Percentiles rank a stretch among this genome's conserved stretches.
Conservation (phyloP, 129 eudicot species). For the Saposhnikovia divaricata region DNA sequence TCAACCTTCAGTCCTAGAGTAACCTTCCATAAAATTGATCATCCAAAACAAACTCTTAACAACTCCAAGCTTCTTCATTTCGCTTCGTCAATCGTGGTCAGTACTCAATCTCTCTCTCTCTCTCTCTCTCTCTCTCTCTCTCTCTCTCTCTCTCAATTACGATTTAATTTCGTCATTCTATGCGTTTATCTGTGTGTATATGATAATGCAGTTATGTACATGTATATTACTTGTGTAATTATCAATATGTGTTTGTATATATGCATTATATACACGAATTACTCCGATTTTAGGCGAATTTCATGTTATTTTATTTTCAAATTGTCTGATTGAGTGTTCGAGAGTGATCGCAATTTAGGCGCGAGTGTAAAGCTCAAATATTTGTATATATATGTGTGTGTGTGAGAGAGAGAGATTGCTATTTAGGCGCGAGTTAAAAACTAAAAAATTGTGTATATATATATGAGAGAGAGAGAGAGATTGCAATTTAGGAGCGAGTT, state of each 20-base stretch:
- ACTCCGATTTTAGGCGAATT: background rate
- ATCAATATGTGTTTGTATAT: background rate
- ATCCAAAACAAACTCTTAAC: background rate
- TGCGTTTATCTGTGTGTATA: background rate
- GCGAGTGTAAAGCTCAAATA: conserved; percentile 22
- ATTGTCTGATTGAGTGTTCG: background rate
- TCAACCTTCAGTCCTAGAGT: too few species aligned
- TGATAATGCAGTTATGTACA: background rate
- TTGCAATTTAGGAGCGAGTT: too few species aligned
- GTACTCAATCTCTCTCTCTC: background rate
- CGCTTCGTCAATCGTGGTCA: background rate
- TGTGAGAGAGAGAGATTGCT: background rate
- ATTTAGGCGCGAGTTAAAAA: too few species aligned
- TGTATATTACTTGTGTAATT: background rate
- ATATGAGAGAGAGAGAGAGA: background rate
- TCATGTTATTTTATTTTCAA: background rate
- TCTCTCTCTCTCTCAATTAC: background rate
- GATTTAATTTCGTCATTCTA: background rate
- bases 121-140: background rate
- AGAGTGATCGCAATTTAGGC: conserved; percentile 25
- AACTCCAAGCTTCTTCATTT: background rate
- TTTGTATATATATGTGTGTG: too few species aligned
- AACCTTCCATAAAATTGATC: background rate
- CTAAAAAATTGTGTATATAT: too few species aligned
- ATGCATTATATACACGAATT: background rate